A percentile compares a stretch with the other conserved stretches of the same genome.
These are phyloP conservation scores for Saccharomycopsis fermentans DNA, from an alignment of 805 yeast genomes.

Conservation along the genomic window DNA sequence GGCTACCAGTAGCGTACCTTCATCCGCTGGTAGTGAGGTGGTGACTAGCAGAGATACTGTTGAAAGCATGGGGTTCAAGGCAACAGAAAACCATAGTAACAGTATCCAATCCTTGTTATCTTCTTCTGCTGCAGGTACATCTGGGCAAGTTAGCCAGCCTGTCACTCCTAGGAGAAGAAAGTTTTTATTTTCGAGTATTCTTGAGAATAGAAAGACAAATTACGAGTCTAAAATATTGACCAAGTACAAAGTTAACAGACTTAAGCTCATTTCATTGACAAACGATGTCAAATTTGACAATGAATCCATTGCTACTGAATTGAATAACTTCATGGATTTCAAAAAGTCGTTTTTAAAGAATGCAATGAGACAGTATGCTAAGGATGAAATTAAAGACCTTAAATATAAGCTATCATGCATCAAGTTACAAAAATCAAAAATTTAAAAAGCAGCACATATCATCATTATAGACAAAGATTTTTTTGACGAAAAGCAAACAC, in stretches of 20 bases:
- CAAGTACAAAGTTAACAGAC: constrained; percentile 33
- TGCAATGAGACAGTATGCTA: constrained; percentile 29
- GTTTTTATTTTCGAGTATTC: constrained; percentile 27
- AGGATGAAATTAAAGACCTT: constrained; percentile 24
- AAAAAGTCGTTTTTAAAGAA: constrained; percentile 33
- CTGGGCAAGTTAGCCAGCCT: not conserved
- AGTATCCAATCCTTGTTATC: not conserved
- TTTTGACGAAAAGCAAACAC: not conserved
- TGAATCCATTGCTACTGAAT: constrained; percentile 53
- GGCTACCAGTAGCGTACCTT: not conserved
- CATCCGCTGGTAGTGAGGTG: not conserved
- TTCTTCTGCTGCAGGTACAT: not conserved
- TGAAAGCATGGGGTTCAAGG: constrained; percentile 1
- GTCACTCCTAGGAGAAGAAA: constrained; percentile 18
- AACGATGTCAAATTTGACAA: constrained; percentile 42
- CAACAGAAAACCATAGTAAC: not conserved
- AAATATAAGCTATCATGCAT: constrained; percentile 8
- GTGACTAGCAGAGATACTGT: constrained; percentile 5
- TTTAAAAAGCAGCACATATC: not conserved
- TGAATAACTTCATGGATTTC: constrained; percentile 47
- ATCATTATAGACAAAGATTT: no score
- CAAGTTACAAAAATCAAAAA: not conserved
- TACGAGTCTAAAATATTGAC: constrained; percentile 34
- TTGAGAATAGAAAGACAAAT: constrained; percentile 43
- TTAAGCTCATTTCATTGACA: constrained; percentile 34